Evolutionary conservation across 352 stramenopile genomes (phyloP), one percentile per base, ranked within the genome.

Genomic region (Aphanomyces euteiches): DNA sequence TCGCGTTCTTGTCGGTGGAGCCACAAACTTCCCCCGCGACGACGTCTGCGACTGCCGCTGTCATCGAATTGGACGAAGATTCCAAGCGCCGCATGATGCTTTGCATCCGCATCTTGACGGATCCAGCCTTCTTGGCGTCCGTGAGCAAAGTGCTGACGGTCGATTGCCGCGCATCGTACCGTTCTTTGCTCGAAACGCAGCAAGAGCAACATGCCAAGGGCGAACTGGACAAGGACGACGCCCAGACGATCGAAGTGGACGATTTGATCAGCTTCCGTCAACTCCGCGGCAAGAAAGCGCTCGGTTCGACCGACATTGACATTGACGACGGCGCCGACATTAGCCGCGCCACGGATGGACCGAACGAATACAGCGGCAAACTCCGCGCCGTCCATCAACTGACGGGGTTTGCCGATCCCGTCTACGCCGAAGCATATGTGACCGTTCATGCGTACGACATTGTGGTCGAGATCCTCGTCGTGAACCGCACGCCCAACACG

Each of bases 371-470:
- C 77, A 88, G 82, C 43, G 92, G 87, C 74, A 95, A 98, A 72
- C 84, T 99, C 61, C 90, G 87, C 40, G 96, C 99, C 77, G 95
- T 99, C 66, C 98, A 99, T 78, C 98, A 99, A 80, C 86, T 99
- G 45, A 99, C 93, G 76, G 97, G 97, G 56, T 99, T 99, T 80
- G 96, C 96, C 19, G 98, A 99, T 79, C 96, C 97, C 2, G 97
- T 99, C 56, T 99, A 99, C 79, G 97, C 96, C 21, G 98, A 99
- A 80, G 97, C 97, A 13, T 96, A 97, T 69, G 95, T 99, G n/a
- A 99, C 96, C 19, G 97, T 99, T 21, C 97, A 99, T 76, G 97
- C 99, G 74, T 99, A 99, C 77, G 98, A 99, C 82, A 99, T 99
- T 81, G 90, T 99, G 72, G 83, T 99, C 63, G 96, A 99, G 77